Conservation (phyloP, 352 stramenopile species). For the Elongisporangium undulatum region DNA sequence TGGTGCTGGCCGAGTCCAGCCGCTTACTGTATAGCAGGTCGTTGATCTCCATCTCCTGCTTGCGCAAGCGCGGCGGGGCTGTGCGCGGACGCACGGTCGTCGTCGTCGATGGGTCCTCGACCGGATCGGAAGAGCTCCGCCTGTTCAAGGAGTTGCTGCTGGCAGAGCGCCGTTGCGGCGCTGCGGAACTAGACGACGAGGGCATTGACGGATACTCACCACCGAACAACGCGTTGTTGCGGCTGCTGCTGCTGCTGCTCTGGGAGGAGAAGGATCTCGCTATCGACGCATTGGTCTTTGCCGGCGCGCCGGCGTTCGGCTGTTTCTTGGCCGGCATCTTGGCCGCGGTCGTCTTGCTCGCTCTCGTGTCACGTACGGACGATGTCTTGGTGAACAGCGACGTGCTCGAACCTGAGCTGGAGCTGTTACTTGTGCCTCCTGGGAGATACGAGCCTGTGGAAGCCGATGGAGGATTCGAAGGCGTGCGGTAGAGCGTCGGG, state of each 20-base stretch:
- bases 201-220: conserved; percentile 7
- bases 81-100: conserved; percentile 24
- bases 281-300: not conserved
- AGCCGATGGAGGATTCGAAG: conserved; percentile 14
- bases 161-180: not conserved
- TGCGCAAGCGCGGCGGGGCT: conserved; percentile 29
- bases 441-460: conserved; percentile 18
- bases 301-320: not conserved
- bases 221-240: conserved; percentile 3
- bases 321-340: conserved; percentile 1
- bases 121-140: not conserved
- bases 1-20: conserved; percentile 14
- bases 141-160: conserved; percentile 2
- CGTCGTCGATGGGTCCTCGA: not conserved
- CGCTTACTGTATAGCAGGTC: conserved; percentile 40
- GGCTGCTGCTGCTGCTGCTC: not conserved
- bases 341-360: not conserved
- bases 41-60: conserved; percentile 35
- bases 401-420: not conserved
- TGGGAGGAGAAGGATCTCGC: not conserved
- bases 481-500: conserved; percentile 8
- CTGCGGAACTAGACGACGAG: not conserved
- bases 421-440: conserved; percentile 7
- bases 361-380: not conserved
- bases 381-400: conserved; percentile 12